Evolutionary conservation across 345 rosid genomes (phyloP).

Genomic region (Citrus unshiu): DNA sequence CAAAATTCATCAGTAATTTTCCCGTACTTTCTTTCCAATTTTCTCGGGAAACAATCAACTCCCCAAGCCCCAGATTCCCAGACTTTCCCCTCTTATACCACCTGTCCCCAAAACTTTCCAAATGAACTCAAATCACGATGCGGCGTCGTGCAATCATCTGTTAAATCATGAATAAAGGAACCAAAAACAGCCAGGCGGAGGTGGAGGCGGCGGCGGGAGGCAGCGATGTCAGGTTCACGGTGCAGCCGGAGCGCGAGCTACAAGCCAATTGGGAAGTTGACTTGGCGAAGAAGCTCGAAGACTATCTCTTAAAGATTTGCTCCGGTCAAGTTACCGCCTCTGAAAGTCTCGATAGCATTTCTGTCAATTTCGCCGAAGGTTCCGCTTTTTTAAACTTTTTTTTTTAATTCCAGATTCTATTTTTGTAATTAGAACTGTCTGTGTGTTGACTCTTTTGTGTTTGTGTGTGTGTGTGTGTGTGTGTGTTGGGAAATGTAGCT

Average conservation of each 20-base stretch:
- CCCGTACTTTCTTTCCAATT: conserved; percentile 1
- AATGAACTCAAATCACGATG: conserved; percentile 11
- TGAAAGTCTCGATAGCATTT: conserved; percentile 36
- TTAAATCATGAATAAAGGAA: conserved; percentile 21
- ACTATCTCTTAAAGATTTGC: conserved; percentile 81
- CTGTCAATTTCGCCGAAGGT: conserved; percentile 95
- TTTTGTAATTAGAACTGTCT: too few species aligned
- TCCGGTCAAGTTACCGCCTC: conserved; percentile 65
- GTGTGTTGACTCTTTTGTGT: neutral
- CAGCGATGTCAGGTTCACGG: conserved; percentile 46
- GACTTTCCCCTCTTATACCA: neutral
- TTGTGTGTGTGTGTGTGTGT: neutral
- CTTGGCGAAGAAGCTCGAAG: conserved; percentile 80
- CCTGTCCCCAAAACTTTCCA: neutral
- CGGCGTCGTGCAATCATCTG: neutral
- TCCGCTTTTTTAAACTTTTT: neutral
- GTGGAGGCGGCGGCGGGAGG: conserved; percentile 22
- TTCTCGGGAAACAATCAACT: conserved; percentile 16
- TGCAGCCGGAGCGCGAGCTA: conserved; percentile 84
- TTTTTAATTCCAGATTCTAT: neutral
- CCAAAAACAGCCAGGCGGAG: conserved; percentile 26
- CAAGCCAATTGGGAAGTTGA: conserved; percentile 94
- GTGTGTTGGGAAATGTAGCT: conserved; percentile 51
- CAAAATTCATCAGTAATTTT: neutral
- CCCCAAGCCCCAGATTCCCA: neutral